Evolutionary conservation across 129 eudicot species (phyloP).

Genomic region (Centaurea solstitialis): DNA sequence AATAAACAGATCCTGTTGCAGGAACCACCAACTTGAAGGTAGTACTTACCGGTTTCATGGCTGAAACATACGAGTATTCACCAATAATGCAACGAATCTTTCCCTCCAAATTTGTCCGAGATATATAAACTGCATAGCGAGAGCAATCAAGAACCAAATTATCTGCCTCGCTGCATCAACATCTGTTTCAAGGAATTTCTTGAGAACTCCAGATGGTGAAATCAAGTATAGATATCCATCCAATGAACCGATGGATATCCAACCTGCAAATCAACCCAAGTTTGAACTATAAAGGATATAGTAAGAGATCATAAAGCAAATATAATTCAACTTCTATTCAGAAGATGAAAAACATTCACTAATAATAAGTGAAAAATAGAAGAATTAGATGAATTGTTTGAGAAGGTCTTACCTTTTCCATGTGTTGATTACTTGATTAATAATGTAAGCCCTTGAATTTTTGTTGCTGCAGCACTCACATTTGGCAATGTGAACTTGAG

Average conservation of each 20-base stretch:
- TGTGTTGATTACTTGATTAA: too few relatives aligned
- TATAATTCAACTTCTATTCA: too few relatives aligned
- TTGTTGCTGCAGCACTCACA: too few relatives aligned
- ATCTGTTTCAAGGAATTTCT: conserved; percentile 47
- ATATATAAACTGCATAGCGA: conserved; percentile 73
- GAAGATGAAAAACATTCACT: too few relatives aligned
- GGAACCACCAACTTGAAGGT: conserved; percentile 65
- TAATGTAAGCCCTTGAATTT: too few relatives aligned
- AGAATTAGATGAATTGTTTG: too few relatives aligned
- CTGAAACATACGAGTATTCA: conserved; percentile 63
- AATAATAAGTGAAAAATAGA: too few relatives aligned
- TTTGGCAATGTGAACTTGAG: too few relatives aligned
- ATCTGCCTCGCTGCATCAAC: conserved; percentile 53
- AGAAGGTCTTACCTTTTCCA: too few relatives aligned
- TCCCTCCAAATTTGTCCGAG: conserved; percentile 73
- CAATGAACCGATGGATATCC: conserved; percentile 85
- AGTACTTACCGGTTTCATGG: conserved; percentile 53
- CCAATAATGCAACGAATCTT: conserved; percentile 42
- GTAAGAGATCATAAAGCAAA: too few relatives aligned
- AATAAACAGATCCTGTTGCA: conserved; percentile 65
- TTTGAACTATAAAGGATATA: too few relatives aligned
- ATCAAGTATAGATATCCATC: conserved; percentile 85
- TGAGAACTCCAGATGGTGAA: conserved; percentile 76
- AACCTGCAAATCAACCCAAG: conserved; percentile 46
- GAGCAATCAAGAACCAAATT: conserved; percentile 85